Conservation (phyloP, 345 rosid genomes). For the Salix dunnii region DNA sequence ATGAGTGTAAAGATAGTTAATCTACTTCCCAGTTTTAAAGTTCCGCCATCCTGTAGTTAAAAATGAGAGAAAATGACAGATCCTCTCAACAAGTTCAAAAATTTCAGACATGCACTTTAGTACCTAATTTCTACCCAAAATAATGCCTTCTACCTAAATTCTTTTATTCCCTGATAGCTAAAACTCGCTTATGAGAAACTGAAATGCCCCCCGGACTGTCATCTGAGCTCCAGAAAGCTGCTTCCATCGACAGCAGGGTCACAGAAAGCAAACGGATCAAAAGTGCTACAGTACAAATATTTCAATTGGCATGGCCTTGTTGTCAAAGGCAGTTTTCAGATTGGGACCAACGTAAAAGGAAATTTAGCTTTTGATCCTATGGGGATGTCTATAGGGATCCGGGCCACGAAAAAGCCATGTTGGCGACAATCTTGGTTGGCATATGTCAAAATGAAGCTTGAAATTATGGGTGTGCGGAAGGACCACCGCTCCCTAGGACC, state of each 20-base stretch:
- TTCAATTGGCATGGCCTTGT: conserved; percentile 18
- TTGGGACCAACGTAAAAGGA: conserved; percentile 30
- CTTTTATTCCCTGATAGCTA: neutral
- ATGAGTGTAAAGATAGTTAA: neutral
- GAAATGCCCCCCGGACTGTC: conserved; percentile 12
- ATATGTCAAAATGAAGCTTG: conserved; percentile 19
- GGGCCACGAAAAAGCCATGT: conserved; percentile 22
- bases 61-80: neutral
- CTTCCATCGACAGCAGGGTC: conserved; percentile 19
- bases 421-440: conserved; percentile 30
- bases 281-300: conserved; percentile 15
- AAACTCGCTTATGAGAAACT: conserved; percentile 9
- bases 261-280: conserved; percentile 26
- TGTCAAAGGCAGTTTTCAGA: conserved; percentile 19
- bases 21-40: neutral
- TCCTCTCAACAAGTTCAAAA: neutral
- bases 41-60: conserved; percentile 1
- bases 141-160: neutral
- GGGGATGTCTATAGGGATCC: conserved; percentile 16
- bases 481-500: conserved; percentile 36
- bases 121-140: neutral
- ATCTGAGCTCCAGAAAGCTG: conserved; percentile 15
- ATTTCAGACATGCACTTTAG: no score
- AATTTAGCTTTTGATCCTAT: conserved; percentile 20
- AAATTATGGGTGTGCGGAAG: conserved; percentile 27